Evolutionary conservation across 2,329 filamentous ascomycete genomes (phyloP).

Genomic region (Penicillium oxalicum): DNA sequence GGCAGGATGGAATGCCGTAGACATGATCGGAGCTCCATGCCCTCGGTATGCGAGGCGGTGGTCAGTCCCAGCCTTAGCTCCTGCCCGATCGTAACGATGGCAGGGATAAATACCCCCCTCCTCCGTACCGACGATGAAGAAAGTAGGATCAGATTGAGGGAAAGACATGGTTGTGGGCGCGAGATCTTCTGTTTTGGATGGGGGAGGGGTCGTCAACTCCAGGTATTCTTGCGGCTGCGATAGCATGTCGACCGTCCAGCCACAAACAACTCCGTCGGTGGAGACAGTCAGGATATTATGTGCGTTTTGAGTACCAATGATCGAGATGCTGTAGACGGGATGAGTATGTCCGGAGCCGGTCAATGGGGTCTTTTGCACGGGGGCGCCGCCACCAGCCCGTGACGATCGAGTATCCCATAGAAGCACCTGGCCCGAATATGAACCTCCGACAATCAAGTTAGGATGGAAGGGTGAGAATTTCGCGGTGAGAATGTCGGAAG

Average conservation of each 20-base stretch:
- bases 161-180: conserved; percentile 93
- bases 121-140: conserved; percentile 94
- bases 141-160: conserved; percentile 89
- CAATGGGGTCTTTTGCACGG: conserved; percentile 91
- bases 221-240: conserved; percentile 93
- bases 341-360: conserved; percentile 95
- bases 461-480: conserved; percentile 99
- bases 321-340: conserved; percentile 89
- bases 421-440: conserved; percentile 92
- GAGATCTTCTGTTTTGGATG: conserved; percentile 87
- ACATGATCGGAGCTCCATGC: conserved; percentile 92
- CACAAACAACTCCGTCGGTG: conserved; percentile 92
- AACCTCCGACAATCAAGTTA: conserved; percentile 90
- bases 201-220: conserved; percentile 76
- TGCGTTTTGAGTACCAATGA: conserved; percentile 95
- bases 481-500: conserved; percentile 89
- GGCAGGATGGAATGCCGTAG: conserved; percentile 88
- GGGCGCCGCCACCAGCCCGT: conserved; percentile 58
- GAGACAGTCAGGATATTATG: conserved; percentile 98
- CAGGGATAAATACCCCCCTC: conserved; percentile 95
- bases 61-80: conserved; percentile 93
- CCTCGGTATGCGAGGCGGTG: conserved; percentile 80
- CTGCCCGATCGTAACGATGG: conserved; percentile 93
- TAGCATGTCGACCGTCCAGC: conserved; percentile 97
- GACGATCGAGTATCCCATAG: conserved; percentile 94